Evolutionary conservation across 2,329 filamentous ascomycete species (phyloP), one percentile per base, ranked within the genome.

Genomic region (Neospermospora avenae): DNA sequence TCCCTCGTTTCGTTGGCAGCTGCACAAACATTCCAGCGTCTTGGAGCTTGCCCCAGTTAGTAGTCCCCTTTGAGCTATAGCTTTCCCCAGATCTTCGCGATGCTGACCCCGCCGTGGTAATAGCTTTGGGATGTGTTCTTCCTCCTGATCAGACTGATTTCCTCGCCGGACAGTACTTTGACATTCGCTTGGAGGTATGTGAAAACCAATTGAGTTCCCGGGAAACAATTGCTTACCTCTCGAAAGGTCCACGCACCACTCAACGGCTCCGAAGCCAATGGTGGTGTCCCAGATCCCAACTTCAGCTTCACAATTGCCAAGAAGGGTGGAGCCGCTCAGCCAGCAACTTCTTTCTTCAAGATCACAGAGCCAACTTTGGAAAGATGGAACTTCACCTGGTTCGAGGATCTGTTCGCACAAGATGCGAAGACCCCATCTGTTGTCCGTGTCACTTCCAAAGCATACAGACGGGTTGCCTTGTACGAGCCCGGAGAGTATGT

Each of bases 351-450:
- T 42, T 92, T 84, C 76, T 93, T 95, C 77, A 78, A 80, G n/a
- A 70, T 88, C 37, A 69, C 81, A 2, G 89, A 93, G 72, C 87
- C 90, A 20, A 75, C 84, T 72, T 76, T 95, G 16, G 91, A 96
- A 79, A 86, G 80, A 65, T 96, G 91, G 91, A 83, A 86, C 66
- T 95, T 95, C 72, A 81, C 81, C n/a, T 95, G 89, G 88, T 93
- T 84, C 70, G 91, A 93, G 77, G 88, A 96, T 69, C 82, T 91
- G 25, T 96, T 91, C 71, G 90, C 90, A 28, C 77, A 86, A 70
- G 90, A 93, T 68, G 85, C 84, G 3, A 76, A 83, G 20, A 86
- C 81, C 37, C 83, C 89, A 4, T 89, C 87, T 1, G 70, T 91
- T 20, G 91, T 96, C 75, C 90, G 91, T 63, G 91, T 95, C 55